phyloP scores from a whole-genome alignment of 148 eudicot genomes.

The Camellia lanceoleosa region DNA sequence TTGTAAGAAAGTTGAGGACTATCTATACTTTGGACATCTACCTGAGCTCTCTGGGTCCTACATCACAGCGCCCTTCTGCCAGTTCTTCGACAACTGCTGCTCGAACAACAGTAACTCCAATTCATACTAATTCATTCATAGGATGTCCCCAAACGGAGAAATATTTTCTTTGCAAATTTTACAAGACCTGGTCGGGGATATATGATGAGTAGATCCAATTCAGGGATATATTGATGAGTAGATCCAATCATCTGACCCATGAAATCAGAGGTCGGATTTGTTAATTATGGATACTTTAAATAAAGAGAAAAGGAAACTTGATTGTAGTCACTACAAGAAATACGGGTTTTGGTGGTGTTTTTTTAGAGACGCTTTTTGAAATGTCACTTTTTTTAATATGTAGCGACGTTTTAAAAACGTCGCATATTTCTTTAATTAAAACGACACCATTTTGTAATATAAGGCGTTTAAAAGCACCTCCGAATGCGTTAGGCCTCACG shows the following conservation, averaged over 20 bases:
- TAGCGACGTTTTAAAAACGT: too few species aligned
- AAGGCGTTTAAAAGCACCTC: too few species aligned
- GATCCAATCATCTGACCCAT: background rate
- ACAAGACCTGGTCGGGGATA: background rate
- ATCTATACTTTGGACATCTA: conserved; percentile 74
- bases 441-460: too few species aligned
- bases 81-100: conserved; percentile 74
- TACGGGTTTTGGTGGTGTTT: too few species aligned
- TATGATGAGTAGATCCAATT: background rate
- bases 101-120: conserved; percentile 77
- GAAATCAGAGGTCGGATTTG: background rate
- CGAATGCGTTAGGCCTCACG: too few species aligned
- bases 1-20: conserved; percentile 14
- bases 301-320: background rate
- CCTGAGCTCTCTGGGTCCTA: conserved; percentile 69
- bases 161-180: background rate
- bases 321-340: too few species aligned
- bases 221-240: too few species aligned
- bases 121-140: conserved; percentile 10
- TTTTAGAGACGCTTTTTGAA: too few species aligned
- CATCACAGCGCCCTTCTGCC: conserved; percentile 85
- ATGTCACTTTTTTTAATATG: too few species aligned
- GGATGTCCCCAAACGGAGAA: background rate
- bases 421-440: too few species aligned
- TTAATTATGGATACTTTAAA: background rate